These are phyloP conservation scores for Trypanosoma platydactyli DNA, from an alignment of 208 protist species.

Conservation along the genomic window DNA sequence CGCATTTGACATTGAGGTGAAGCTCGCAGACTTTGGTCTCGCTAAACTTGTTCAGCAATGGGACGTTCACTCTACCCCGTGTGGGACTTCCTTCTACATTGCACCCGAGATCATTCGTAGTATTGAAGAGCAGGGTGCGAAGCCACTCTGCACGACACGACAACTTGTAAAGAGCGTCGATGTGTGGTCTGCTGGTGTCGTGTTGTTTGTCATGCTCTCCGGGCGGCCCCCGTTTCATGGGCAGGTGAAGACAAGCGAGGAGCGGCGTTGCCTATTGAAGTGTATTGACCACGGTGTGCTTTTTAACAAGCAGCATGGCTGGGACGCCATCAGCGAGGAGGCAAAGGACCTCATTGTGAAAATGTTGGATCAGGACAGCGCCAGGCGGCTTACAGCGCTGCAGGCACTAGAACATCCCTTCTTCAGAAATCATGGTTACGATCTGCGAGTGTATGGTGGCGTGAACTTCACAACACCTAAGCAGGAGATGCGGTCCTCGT, in stretches of 20 bases:
- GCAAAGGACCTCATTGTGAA: conserved; percentile 78
- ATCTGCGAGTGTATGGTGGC: conserved; percentile 34
- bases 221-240: conserved; percentile 86
- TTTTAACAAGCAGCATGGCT: conserved; percentile 75
- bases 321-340: conserved; percentile 65
- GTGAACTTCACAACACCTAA: conserved; percentile 4
- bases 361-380: conserved; percentile 79
- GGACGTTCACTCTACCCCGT: conserved; percentile 80
- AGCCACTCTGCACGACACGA: conserved; percentile 76
- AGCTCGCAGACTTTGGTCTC: conserved; percentile 88
- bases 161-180: conserved; percentile 86
- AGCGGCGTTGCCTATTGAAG: conserved; percentile 72
- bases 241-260: conserved; percentile 76
- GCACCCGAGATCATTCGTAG: conserved; percentile 86
- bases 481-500: neutral
- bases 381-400: conserved; percentile 60
- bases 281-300: conserved; percentile 84
- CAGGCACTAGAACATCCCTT: conserved; percentile 82
- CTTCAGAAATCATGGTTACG: conserved; percentile 67
- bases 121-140: conserved; percentile 80
- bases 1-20: conserved; percentile 57
- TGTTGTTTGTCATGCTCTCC: conserved; percentile 84
- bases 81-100: conserved; percentile 91
- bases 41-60: conserved; percentile 87
- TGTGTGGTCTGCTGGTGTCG: conserved; percentile 86